phyloP scores from a whole-genome alignment of 495 filamentous ascomycete genomes.

The Aspergillus cristatus region DNA sequence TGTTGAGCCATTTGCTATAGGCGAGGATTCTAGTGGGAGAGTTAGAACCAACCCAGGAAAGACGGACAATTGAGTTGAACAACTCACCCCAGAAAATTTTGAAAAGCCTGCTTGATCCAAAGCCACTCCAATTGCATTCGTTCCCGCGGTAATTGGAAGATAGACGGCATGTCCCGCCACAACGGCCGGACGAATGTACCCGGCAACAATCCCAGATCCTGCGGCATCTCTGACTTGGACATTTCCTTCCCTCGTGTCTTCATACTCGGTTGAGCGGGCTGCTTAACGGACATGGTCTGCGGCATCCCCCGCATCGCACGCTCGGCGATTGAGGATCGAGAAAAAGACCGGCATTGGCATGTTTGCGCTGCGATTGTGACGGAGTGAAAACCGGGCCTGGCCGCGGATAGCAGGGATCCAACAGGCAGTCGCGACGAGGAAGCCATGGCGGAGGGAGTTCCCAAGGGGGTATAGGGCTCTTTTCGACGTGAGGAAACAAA shows the following conservation, averaged over 20 bases:
- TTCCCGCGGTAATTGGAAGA: conserved; percentile 37
- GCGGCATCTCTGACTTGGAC: conserved; percentile 20
- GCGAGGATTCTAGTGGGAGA: conserved; percentile 30
- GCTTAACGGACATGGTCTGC: conserved; percentile 12
- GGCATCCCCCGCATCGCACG: conserved; percentile 16
- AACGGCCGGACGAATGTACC: conserved; percentile 55
- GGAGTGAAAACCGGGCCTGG: conserved; percentile 9
- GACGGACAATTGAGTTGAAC: neutral
- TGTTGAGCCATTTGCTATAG: conserved; percentile 28
- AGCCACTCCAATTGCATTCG: conserved; percentile 39
- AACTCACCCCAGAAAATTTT: conserved; percentile 34
- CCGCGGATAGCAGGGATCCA: conserved; percentile 13
- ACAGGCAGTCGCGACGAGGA: conserved; percentile 23
- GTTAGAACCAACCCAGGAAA: conserved; percentile 8
- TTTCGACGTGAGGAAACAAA: too few species aligned
- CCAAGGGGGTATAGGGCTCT: neutral
- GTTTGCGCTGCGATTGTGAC: conserved; percentile 3
- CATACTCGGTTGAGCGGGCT: conserved; percentile 34
- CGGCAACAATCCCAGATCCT: conserved; percentile 46
- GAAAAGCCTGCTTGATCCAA: conserved; percentile 31
- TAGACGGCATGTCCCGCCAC: conserved; percentile 45
- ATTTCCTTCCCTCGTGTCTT: conserved; percentile 22
- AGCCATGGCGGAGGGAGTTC: conserved; percentile 22
- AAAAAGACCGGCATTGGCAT: conserved; percentile 31
- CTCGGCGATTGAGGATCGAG: conserved; percentile 16